Evolutionary conservation across 2,329 filamentous ascomycete species (phyloP), one percentile per base, ranked within the genome.

Genomic region (Amylocarpus encephaloides): DNA sequence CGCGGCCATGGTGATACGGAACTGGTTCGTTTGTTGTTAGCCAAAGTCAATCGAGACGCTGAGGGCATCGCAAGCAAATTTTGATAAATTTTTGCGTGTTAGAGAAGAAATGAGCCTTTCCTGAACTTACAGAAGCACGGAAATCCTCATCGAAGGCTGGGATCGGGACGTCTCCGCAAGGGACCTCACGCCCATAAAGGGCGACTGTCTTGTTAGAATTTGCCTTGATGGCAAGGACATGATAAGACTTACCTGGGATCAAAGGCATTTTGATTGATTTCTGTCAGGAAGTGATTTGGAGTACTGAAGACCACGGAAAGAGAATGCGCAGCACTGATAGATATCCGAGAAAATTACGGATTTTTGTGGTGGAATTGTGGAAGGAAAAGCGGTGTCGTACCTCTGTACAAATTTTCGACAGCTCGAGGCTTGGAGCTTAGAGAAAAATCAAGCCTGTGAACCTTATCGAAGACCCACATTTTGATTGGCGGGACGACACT

Each of bases 1-100:
- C 59, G 93, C 93, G 64, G 94, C 93, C 93, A 98, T 98, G 65
- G 91, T 97, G 67, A 98, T 89, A 69, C 89, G 89, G 74, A 96
- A 94, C 91, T 95, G 64, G 13, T 35, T 12, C 43, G 46, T 13
- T 11, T 26, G 36, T 34, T 29, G 29, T 62, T 44, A 64, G 58
- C 36, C 45, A 9, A 15, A 43, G 18, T 39, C 33, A 35, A 18
- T 43, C 29, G 42, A 32, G 32, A 7, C 19, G 32, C 43, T 41
- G n/a, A 19, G 18, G 13, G 35, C 7, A 15, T 10, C 16, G 29
- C 19, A 12, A 26, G 34, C 30, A 47, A 16, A n/a, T 32, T 30
- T 26, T 36, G 18, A 9, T 30, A 15, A 43, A 32, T 19, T 42
- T 35, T 18, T 38, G 32, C 35, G 32, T 33, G 19, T 11, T 18